A percentile compares a stretch with the other conserved stretches of the same genome.
These are phyloP conservation scores for Diaporthe ampelina DNA, from an alignment of 2,329 filamentous ascomycete species.

Conservation along the genomic window DNA sequence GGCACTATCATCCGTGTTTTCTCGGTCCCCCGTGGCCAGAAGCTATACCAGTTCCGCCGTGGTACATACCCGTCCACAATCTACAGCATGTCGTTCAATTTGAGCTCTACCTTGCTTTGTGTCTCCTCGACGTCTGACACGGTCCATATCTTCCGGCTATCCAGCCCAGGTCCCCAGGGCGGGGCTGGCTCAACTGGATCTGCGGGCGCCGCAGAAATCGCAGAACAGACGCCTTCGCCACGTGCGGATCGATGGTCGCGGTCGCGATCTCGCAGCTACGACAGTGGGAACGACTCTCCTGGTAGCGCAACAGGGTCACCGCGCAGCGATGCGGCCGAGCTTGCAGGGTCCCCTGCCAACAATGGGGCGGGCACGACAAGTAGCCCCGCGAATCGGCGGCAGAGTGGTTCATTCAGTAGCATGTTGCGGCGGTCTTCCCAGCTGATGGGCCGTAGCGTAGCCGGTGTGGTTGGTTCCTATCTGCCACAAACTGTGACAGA, in stretches of 20 bases:
- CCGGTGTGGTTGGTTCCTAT: slow-evolving; percentile 90
- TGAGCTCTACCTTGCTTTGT: slow-evolving; percentile 90
- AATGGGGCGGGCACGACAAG: slow-evolving; percentile 45
- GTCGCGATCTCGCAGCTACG: slow-evolving; percentile 65
- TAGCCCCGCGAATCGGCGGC: slow-evolving; percentile 57
- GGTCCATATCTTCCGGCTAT: slow-evolving; percentile 92
- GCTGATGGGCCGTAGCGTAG: slow-evolving; percentile 90
- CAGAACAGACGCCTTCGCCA: slow-evolving; percentile 54
- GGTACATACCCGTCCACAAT: slow-evolving; percentile 97
- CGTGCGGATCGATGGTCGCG: slow-evolving; percentile 66
- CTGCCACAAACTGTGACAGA: slow-evolving; percentile 94
- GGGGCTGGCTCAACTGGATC: slow-evolving; percentile 50
- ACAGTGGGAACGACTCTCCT: slow-evolving; percentile 68
- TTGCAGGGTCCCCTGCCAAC: slow-evolving; percentile 47
- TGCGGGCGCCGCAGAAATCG: slow-evolving; percentile 43
- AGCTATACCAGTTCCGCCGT: slow-evolving; percentile 94
- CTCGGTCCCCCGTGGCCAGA: slow-evolving; percentile 89
- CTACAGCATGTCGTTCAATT: slow-evolving; percentile 99
- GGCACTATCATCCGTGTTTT: slow-evolving; percentile 98
- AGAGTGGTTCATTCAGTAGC: slow-evolving; percentile 86
- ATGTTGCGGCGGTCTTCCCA: slow-evolving; percentile 96
- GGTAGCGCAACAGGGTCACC: slow-evolving; percentile 60
- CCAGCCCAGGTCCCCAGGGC: slow-evolving; percentile 59
- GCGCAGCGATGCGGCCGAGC: slow-evolving; percentile 62
- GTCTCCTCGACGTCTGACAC: slow-evolving; percentile 98